These are phyloP conservation scores for Mucor velutinosus DNA, from an alignment of 371 early-diverging fungal genomes.

Conservation along the genomic window DNA sequence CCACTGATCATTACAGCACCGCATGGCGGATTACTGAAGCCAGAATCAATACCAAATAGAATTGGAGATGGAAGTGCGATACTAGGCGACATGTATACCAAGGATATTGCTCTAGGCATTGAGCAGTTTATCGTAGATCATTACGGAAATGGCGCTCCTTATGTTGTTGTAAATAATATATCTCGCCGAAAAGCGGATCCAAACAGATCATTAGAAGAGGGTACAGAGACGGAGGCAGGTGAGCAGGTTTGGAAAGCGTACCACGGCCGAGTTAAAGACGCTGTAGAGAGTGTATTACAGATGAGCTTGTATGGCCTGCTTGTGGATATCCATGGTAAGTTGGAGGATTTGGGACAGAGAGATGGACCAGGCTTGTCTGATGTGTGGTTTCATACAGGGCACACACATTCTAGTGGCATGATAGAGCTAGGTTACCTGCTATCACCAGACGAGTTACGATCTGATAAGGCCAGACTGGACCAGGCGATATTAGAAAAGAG, in stretches of 20 bases:
- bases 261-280: not conserved
- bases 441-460: not conserved
- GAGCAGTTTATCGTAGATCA: not conserved
- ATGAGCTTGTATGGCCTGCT: slow-evolving; percentile 1
- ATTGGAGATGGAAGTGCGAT: slow-evolving; percentile 1
- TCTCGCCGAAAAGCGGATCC: slow-evolving; percentile 17
- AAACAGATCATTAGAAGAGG: slow-evolving; percentile 16
- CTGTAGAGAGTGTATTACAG: not conserved
- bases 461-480: not conserved
- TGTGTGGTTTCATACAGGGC: slow-evolving; percentile 4
- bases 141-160: not conserved
- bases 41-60: slow-evolving; percentile 18
- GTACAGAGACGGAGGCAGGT: slow-evolving; percentile 9
- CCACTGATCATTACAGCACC: slow-evolving; percentile 21
- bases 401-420: slow-evolving; percentile 16
- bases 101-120: slow-evolving; percentile 12
- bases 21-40: slow-evolving; percentile 14
- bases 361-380: not conserved
- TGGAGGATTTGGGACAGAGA: not conserved
- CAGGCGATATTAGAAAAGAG: not conserved
- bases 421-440: slow-evolving; percentile 21
- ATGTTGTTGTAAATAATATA: not conserved
- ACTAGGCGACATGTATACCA: slow-evolving; percentile 14
- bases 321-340: slow-evolving; percentile 24
- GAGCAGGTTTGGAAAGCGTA: slow-evolving; percentile 17